Conservation (phyloP, 2,329 filamentous ascomycete genomes). For the Cordyceps cicadae region DNA sequence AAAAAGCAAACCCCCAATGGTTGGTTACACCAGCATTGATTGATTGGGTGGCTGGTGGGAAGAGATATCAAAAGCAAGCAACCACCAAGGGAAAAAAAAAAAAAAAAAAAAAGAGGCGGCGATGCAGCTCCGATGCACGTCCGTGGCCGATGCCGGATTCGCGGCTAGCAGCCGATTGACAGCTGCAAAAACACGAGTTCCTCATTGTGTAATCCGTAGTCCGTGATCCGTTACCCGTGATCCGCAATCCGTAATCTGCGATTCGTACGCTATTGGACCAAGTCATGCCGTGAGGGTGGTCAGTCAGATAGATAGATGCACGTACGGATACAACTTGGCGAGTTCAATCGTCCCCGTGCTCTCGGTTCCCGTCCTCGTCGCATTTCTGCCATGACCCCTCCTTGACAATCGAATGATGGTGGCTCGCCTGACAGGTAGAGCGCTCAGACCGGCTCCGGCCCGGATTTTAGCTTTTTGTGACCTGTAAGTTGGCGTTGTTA, state of each 20-base stretch:
- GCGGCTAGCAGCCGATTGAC: not conserved
- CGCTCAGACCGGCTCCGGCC: slow-evolving; percentile 4
- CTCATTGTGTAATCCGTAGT: not conserved
- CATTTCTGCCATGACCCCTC: not conserved
- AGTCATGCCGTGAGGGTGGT: not conserved
- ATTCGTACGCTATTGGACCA: not conserved
- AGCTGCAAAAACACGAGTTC: not conserved
- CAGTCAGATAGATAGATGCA: not conserved
- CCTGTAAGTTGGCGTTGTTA: not conserved
- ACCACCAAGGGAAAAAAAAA: not conserved
- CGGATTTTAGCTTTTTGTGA: not conserved
- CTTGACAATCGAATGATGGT: not conserved
- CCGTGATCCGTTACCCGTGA: too few species aligned
- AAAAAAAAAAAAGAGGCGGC: not conserved
- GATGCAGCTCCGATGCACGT: not conserved
- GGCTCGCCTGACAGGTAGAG: not conserved
- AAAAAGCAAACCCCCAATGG: not conserved
- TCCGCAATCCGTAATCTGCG: not conserved
- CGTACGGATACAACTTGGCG: too few species aligned
- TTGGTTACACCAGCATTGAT: not conserved
- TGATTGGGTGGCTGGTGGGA: slow-evolving; percentile 1
- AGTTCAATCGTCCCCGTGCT: not conserved
- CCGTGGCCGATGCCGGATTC: not conserved
- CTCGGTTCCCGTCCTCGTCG: not conserved
- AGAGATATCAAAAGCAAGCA: slow-evolving; percentile 7